Base-by-base conservation (phyloP, 345 rosid species). In the Cochlearia excelsa region DNA sequence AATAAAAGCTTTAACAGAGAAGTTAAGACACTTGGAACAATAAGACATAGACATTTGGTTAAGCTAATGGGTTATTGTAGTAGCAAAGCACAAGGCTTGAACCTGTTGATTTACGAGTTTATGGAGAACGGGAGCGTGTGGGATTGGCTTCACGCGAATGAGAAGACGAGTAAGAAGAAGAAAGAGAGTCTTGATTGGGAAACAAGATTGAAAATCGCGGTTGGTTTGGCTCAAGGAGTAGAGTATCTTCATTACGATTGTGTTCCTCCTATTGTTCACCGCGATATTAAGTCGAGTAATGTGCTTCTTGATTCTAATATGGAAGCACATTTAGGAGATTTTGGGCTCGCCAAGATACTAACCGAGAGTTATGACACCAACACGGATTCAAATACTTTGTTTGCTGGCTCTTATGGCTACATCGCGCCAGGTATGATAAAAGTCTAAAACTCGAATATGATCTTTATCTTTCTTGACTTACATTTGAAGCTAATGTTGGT, bases 291-390 rank as follows among this genome's bases (percentile, higher is more conserved):
- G 71, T 78, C 97, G 0, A 87, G 99, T 77, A 93, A 93, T 68
- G 50, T 93, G 42, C 63, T 93, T 52, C 77, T 93, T 0, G 96
- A 87, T 75, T 82, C 96, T 39, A 59, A 80, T 46, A 85, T 87
- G 97, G 95, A 93, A 74, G 88, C 96, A 7, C 99, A 93, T 66
- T 63, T 93, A 49, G 99, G 99, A 31, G 97, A 93, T 79, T 93
- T 93, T 7, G 99, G 99, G 27, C 77, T 93, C 0, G 99, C 99
- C 2, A 93, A 85, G 76, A 73, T 84, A 10, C 54, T 87, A 0
- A 73, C 65, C 4, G 95, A 84, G 69, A 76, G 63, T 30, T 10
- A 50, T 6, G 85, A 85, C 46, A 76, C 89, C 26, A 75, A 74
- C 69, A 81, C 95, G 35, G 97, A 87, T 53, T 85, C 99, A 5